A percentile compares a stretch with the other conserved stretches of the same genome.
phyloP scores from a whole-genome alignment of 306 rosid species.

The Bauhinia variegata region DNA sequence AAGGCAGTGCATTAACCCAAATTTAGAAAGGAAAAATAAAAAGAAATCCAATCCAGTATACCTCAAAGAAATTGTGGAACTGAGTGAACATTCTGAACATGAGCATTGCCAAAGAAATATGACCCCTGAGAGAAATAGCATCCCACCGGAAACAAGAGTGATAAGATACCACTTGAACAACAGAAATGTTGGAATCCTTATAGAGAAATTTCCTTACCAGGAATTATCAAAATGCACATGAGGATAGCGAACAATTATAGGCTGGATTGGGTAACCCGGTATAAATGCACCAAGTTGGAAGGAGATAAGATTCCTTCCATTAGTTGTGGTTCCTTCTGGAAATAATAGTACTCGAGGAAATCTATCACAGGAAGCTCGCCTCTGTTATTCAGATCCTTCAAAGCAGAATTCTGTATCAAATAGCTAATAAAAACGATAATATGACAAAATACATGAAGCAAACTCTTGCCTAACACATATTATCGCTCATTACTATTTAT shows the following conservation, averaged over 20 bases:
- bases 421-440: conserved; percentile 71
- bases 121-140: conserved; percentile 64
- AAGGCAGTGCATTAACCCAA: conserved; percentile 8
- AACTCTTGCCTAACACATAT: conserved; percentile 15
- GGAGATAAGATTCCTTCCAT: conserved; percentile 83
- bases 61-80: conserved; percentile 96
- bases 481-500: conserved; percentile 25
- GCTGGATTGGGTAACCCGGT: conserved; percentile 84
- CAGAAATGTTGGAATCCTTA: conserved; percentile 29
- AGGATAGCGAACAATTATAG: conserved; percentile 89
- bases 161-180: conserved; percentile 31
- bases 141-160: conserved; percentile 22
- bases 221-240: conserved; percentile 98
- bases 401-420: conserved; percentile 94
- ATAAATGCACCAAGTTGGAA: conserved; percentile 97
- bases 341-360: conserved; percentile 92
- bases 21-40: background rate
- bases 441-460: conserved; percentile 33
- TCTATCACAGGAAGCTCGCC: conserved; percentile 80
- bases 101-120: conserved; percentile 76
- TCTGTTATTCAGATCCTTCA: conserved; percentile 98
- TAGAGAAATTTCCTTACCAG: conserved; percentile 61
- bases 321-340: conserved; percentile 99
- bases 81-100: conserved; percentile 97
- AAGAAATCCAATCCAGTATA: conserved; percentile 38